Evolutionary conservation across 176 grass and related monocot genomes (phyloP), one percentile per base, ranked within the genome.

Genomic region (Triticum turgidum): DNA sequence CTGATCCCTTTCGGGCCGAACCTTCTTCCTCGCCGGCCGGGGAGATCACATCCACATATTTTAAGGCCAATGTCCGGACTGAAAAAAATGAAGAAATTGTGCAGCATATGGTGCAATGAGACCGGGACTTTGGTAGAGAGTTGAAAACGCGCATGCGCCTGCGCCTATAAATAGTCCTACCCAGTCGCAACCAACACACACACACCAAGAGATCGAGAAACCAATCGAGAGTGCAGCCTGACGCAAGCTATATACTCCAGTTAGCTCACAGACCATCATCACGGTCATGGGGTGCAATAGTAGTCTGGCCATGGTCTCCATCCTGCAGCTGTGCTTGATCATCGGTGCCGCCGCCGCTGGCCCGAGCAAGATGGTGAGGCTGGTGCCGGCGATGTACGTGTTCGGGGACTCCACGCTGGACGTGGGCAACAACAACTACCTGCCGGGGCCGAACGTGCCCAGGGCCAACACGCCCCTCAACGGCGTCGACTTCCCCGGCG

Each of bases 381-480:
- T 63, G 42, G 76, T 85, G 38, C 86, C 86, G 67, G 81, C 81
- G 21, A 76, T 91, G 17, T 91, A 70, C 69, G 89, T 91, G 33
- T 85, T 91, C 2, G 89, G 89, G 7, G 89, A 91, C 52, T 91
- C 89, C 0, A 88, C 86, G 2, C 66, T 87, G 4, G 89, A 91
- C 34, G 86, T 91, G 0, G 89, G 89, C 39, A 91, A 91, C 89
- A 91, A 91, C 75, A 88, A 91, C 75, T 20, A 77, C 34, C 15
- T 91, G 75, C 35, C 33, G 34, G 86, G 61, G 86, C 9, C 34
- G 2, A 3, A 59, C 4, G 79, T 83, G 12, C 79, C 73, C 44
- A 90, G 78, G 64, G 91, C 88, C 0, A 17, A 93, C 77, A 85
- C 37, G 21, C 86, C 84, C 33, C 75, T n/a, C 58, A 79, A 93